Evolutionary conservation across 2,329 filamentous ascomycete genomes (phyloP), one percentile per base, ranked within the genome.

Genomic region (Aspergillus niger): DNA sequence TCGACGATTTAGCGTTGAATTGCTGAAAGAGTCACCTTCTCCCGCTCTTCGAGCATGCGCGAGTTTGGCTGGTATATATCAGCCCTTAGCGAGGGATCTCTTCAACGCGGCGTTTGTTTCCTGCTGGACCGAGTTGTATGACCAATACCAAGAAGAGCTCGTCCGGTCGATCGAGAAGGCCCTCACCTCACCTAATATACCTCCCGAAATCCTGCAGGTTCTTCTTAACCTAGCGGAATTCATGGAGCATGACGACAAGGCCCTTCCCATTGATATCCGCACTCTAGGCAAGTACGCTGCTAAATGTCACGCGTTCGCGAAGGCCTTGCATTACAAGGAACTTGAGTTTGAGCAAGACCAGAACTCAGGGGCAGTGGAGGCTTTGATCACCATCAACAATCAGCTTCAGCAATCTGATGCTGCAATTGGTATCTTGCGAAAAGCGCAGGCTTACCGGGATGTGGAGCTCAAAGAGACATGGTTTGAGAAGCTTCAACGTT

Each of bases 231-330:
- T 99, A 54, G 95, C 95, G 22, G 95, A 99, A 74, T 99, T 99
- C 76, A 99, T 99, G 95, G 95, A 99, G 74, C 95, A 99, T 72
- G 96, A 99, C 69, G 95, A 99, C 75, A 99, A 99, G 76, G 94
- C 96, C 13, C 81, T 99, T 55, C 95, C 95, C 1, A 99, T 99
- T 64, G 96, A 99, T 72, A 97, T 99, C 65, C 85, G 95, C 52
- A 92, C 95, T 8, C 84, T 99, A 10, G 96, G 96, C 32, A 90
- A 94, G 72, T 96, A 98, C 75, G 95, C 95, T 52, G 94, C 91
- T 20, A 94, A 96, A 70, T 99, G 96, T 68, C 95, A 99, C 76
- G 96, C 95, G 4, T 99, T 96, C 73, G 95, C 95, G 36, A 99
- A 99, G 78, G 95, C 95, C 8, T 82, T 99, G 41, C 95, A 99